phyloP scores from a whole-genome alignment of 83 land plant species.

The Diphasiastrum complanatum region DNA sequence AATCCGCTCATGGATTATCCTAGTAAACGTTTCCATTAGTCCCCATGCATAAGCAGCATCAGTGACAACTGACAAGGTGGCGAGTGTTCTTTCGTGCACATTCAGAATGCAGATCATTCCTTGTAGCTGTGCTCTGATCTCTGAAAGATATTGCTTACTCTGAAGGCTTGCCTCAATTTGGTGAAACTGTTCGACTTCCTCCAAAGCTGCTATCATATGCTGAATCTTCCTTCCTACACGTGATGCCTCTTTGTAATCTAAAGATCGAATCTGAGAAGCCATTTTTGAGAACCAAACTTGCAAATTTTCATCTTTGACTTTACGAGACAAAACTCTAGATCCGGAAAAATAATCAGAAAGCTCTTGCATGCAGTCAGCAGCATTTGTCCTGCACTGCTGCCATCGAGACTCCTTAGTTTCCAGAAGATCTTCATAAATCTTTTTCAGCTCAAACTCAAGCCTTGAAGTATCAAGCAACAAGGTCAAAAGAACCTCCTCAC shows the following conservation, averaged over 20 bases:
- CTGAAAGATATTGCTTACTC: constrained; percentile 39
- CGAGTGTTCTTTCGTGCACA: constrained; percentile 38
- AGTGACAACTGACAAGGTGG: constrained; percentile 41
- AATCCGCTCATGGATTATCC: constrained; percentile 34
- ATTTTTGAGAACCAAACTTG: constrained; percentile 31
- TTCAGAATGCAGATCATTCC: constrained; percentile 39
- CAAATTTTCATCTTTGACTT: constrained; percentile 29
- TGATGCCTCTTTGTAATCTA: constrained; percentile 24
- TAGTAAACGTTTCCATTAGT: constrained; percentile 33
- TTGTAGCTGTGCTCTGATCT: constrained; percentile 34
- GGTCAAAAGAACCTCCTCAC: constrained; percentile 31
- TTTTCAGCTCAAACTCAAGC: constrained; percentile 49
- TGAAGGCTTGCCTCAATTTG: constrained; percentile 35
- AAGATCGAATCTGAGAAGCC: constrained; percentile 23
- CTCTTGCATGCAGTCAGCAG: constrained; percentile 44
- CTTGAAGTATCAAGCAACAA: constrained; percentile 35
- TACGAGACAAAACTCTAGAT: constrained; percentile 30
- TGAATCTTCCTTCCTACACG: constrained; percentile 30
- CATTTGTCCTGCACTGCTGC: constrained; percentile 32
- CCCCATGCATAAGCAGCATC: constrained; percentile 48
- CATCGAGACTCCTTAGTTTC: constrained; percentile 35
- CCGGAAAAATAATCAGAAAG: constrained; percentile 42
- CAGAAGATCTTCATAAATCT: constrained; percentile 37
- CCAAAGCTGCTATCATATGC: constrained; percentile 31
- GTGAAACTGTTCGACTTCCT: constrained; percentile 38